Base-by-base conservation (phyloP, 1,284 basidiomycete species). In the Pseudozyma tsukubaensis region DNA sequence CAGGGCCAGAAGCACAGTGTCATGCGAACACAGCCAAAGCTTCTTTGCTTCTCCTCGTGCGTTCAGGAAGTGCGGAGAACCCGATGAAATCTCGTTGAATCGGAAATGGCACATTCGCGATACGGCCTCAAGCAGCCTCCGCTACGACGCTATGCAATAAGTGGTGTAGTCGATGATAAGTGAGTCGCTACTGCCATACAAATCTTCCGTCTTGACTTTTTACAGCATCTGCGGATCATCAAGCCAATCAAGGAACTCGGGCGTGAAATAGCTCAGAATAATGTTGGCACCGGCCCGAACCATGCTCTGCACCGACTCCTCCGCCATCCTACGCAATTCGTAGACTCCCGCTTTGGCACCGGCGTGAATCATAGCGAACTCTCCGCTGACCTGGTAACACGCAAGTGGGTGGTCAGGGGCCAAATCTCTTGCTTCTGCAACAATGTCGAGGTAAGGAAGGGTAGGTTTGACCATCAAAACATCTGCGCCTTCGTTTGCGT, bases 401-500 rank as follows among this genome's bases (percentile, higher is more conserved):
- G 97, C 97, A 29, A 96, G 88, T 1, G 94, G 95, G 79, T 94
- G 91, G 84, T 97, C 91, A 0, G 90, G 90, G 1, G 92, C 91
- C 44, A 97, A 87, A 72, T 91, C 86, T 0, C 92, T 89, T 21
- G 94, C 94, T 81, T 97, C 94, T 37, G 92, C 89, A 67, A 99
- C 91, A 84, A 99, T 91, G 86, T 99, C 97, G 52, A 99, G 92
- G 87, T 99, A 99, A 0, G 95, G 95, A 63, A 98, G 86, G 0
- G 93, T 89, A 11, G 97, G 97, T 85, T 99, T 99, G 83, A 99
- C 94, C 96, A 99, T 99, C 83, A 99, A 90, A 78, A 99, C 93
- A 84, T 99, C 97, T 16, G 97, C 97, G 21, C 97, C 97, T 86
- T 99, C 96, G n/a, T 84, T 86, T 0, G 90, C 89, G 84, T 99